Conservation (phyloP, 2,329 filamentous ascomycete species). For the Fusarium compactum region DNA sequence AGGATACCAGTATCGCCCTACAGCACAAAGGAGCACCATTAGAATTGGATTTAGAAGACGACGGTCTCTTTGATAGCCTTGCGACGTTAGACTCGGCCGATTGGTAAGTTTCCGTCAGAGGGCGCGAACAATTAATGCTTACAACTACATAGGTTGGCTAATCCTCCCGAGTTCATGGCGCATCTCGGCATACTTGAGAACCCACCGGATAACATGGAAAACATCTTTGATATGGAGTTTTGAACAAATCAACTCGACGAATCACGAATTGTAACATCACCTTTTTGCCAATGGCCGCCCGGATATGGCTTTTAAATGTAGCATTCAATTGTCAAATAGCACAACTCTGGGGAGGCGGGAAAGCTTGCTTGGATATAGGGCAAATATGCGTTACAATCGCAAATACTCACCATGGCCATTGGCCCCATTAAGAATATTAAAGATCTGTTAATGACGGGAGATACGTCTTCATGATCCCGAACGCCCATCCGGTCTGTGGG, state of each 20-base stretch:
- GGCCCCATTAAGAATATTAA: background rate
- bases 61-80: slow-evolving; percentile 17
- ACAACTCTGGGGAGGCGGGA: background rate
- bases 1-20: rapidly evolving
- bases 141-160: background rate
- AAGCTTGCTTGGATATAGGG: rapidly evolving
- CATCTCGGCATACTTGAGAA: slow-evolving; percentile 18
- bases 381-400: background rate
- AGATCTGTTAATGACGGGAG: too few relatives aligned
- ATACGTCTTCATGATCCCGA: background rate
- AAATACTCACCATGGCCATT: background rate
- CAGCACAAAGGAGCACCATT: background rate
- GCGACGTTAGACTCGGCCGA: slow-evolving; percentile 3
- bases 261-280: background rate
- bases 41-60: background rate
- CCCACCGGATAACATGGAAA: background rate
- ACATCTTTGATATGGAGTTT: slow-evolving; percentile 9
- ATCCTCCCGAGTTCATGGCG: slow-evolving; percentile 23
- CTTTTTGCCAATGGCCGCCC: rapidly evolving
- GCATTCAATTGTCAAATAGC: background rate
- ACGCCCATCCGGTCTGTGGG: background rate
- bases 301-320: background rate
- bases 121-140: rapidly evolving
- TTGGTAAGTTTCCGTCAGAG: background rate
- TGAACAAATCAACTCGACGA: background rate